Evolutionary conservation across 1,284 basidiomycete species (phyloP).

Genomic region (Sanghuangporus sanghuang): DNA sequence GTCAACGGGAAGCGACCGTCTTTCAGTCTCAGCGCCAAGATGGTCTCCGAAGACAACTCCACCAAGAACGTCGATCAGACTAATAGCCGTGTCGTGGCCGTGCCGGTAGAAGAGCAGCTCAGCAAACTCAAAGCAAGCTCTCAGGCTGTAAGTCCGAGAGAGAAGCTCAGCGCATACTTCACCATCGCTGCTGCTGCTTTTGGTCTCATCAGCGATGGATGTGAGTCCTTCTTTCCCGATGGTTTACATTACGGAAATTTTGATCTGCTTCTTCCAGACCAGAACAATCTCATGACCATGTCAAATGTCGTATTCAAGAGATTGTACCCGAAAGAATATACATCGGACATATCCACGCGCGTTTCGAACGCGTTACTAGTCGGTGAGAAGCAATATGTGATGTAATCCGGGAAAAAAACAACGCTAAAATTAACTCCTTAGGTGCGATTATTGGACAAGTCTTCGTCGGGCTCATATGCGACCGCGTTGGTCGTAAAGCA

Average conservation of each 20-base stretch:
- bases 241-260: neutral
- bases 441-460: slow-evolving; percentile 67
- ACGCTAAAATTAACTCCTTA: slow-evolving; percentile 23
- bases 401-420: neutral
- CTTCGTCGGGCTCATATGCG: slow-evolving; percentile 63
- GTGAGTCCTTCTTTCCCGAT: slow-evolving; percentile 31
- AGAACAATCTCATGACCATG: slow-evolving; percentile 69
- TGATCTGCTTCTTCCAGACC: slow-evolving; percentile 37
- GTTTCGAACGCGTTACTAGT: slow-evolving; percentile 73
- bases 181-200: slow-evolving; percentile 61
- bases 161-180: slow-evolving; percentile 50
- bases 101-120: neutral
- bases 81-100: neutral
- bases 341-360: slow-evolving; percentile 55
- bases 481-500: slow-evolving; percentile 66
- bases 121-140: slow-evolving; percentile 7
- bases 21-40: neutral
- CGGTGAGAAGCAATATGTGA: slow-evolving; percentile 36
- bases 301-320: slow-evolving; percentile 57
- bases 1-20: neutral
- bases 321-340: slow-evolving; percentile 58
- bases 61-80: neutral
- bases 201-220: slow-evolving; percentile 68
- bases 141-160: slow-evolving; percentile 27
- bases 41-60: slow-evolving; percentile 3